Base-by-base conservation (phyloP, 1,284 basidiomycete genomes). In the Boletus hoseneyae region DNA sequence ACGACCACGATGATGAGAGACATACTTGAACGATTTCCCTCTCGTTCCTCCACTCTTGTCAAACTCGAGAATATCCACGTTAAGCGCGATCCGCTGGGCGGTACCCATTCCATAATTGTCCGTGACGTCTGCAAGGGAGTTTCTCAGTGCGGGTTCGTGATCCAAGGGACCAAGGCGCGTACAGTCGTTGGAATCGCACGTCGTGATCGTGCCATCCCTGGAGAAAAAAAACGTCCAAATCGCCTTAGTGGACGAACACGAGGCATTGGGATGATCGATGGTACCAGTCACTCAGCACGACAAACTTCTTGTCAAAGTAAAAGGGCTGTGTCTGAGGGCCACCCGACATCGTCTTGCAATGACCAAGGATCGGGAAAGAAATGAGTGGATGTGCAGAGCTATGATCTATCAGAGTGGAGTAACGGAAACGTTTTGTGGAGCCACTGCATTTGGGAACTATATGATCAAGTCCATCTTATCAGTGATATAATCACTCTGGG, bases 121-220 rank as follows among this genome's bases (percentile, higher is more conserved):
- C 41, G 89, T 90, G 74, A 92, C 66, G 66, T 84, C 87, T 90
- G 57, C 41, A 23, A 23, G 34, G 10, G n/a, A 33, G 5, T 2
- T 12, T 10, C 12, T 30, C 29, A 30, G 29, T 12, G 8, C 11
- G 10, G 12, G 29, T 3, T 30, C 12, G 29, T 11, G 10, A 12
- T 30, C 29, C 29, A 30, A 30, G 29, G 11, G 29, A 30, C 12
- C 10, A 10, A 10, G 6, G 4, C 4, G 70, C 85, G 57, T 65
- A 90, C 89, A 93, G 64, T 96, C 93, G 70, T 96, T 96, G 18
- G 89, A 92, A 70, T 96, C 92, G 60, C 79, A 80, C 42, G 82
- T 91, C 7, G 92, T 95, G 70, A 95, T 95, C 19, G 91, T 96
- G 61, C 92, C 93, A 72, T 94, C 93, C 92, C 86, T 90, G 65